These are phyloP conservation scores for Claviceps purpurea DNA, from an alignment of 2,329 filamentous ascomycete species.

Conservation along the genomic window DNA sequence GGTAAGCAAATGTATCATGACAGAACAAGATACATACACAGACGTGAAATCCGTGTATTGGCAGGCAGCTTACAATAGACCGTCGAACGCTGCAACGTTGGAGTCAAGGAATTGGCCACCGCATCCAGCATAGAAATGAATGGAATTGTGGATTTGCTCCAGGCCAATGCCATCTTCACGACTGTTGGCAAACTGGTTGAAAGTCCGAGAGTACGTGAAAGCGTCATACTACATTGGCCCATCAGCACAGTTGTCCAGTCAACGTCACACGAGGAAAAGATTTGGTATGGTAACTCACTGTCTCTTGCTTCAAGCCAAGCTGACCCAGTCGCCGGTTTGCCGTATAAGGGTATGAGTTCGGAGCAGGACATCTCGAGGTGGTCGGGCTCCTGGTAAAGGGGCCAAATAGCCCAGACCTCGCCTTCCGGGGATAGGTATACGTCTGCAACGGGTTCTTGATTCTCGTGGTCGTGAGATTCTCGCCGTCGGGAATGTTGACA, in stretches of 20 bases:
- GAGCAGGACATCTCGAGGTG: slow-evolving; percentile 27
- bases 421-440: slow-evolving; percentile 33
- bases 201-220: slow-evolving; percentile 23
- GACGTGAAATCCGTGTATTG: no score
- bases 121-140: slow-evolving; percentile 28
- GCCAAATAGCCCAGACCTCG: slow-evolving; percentile 23
- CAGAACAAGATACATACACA: no score
- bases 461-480: slow-evolving; percentile 14
- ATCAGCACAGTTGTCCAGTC: not conserved
- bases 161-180: slow-evolving; percentile 24
- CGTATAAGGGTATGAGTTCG: slow-evolving; percentile 24
- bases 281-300: slow-evolving; percentile 20
- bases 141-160: slow-evolving; percentile 28
- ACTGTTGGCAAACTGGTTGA: slow-evolving; percentile 21
- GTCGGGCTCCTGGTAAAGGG: slow-evolving; percentile 12
- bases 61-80: slow-evolving; percentile 25
- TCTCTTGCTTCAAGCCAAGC: slow-evolving; percentile 24
- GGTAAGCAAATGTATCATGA: not conserved
- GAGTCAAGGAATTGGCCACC: slow-evolving; percentile 27
- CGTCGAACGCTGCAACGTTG: slow-evolving; percentile 30
- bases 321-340: slow-evolving; percentile 22
- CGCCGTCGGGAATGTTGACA: slow-evolving; percentile 28
- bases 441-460: slow-evolving; percentile 39
- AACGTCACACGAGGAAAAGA: not conserved
- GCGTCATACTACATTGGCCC: slow-evolving; percentile 23